phyloP scores from a whole-genome alignment of 768 basidiomycete genomes.

The Pulveroboletus sp. region DNA sequence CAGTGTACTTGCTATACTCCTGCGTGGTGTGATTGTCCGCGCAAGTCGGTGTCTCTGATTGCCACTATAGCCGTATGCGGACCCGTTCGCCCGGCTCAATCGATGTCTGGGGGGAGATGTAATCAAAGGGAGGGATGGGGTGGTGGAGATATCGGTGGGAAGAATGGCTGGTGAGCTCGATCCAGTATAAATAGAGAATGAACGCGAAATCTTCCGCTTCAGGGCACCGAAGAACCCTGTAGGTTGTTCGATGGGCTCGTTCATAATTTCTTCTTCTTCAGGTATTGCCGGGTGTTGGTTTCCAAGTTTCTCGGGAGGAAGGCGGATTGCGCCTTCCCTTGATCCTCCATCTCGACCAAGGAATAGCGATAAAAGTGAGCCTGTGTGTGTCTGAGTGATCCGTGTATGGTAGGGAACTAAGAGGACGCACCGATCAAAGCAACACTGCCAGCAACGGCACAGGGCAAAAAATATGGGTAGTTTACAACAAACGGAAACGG shows the following conservation, averaged over 20 bases:
- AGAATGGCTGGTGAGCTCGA: conserved; percentile 45
- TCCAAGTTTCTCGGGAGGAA: conserved; percentile 70
- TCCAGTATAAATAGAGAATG: conserved; percentile 58
- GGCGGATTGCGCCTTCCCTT: conserved; percentile 76
- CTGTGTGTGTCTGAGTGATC: conserved; percentile 35
- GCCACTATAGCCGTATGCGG: conserved; percentile 74
- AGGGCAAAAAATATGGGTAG: conserved; percentile 92
- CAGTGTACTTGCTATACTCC: conserved; percentile 51
- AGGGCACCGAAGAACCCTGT: conserved; percentile 38
- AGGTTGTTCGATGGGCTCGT: conserved; percentile 41
- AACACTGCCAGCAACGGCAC: conserved; percentile 69
- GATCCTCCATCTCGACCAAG: conserved; percentile 90
- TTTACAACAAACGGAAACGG: conserved; percentile 61
- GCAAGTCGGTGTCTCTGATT: conserved; percentile 51
- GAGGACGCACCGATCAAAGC: conserved; percentile 57
- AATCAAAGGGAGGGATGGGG: conserved; percentile 45
- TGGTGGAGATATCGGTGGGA: conserved; percentile 28
- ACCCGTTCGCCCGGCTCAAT: conserved; percentile 62
- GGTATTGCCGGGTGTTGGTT: conserved; percentile 48
- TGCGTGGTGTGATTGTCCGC: conserved; percentile 46
- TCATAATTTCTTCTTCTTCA: conserved; percentile 58
- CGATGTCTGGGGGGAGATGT: conserved; percentile 40
- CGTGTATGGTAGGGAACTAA: neutral
- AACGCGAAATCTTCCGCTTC: conserved; percentile 48
- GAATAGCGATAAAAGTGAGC: conserved; percentile 85